Percentiles rank a stretch among this genome's conserved stretches.
Evolutionary conservation across 1,284 basidiomycete species (phyloP).

Genomic region (Tylopilus orsonianus): DNA sequence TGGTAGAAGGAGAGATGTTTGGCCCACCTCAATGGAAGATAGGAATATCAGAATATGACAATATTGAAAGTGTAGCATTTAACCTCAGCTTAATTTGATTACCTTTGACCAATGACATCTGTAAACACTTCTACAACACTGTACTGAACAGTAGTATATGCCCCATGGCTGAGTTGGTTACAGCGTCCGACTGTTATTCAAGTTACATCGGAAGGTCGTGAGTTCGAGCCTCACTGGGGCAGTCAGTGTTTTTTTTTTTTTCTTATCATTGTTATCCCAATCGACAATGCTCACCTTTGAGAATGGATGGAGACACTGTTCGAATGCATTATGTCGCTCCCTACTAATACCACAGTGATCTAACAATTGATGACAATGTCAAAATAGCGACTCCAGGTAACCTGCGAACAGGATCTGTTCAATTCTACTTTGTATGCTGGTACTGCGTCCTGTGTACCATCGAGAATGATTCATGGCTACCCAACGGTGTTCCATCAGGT

Average conservation of each 20-base stretch:
- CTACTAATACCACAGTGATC: too few relatives aligned
- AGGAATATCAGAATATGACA: not conserved
- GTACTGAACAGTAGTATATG: constrained; percentile 30
- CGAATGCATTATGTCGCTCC: too few relatives aligned
- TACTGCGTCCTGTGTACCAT: constrained; percentile 7
- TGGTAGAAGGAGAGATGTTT: not conserved
- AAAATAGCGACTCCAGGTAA: too few relatives aligned
- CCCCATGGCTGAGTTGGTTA: constrained; percentile 83
- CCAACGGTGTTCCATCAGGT: constrained; percentile 4
- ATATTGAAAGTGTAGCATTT: too few relatives aligned
- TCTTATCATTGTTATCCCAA: too few relatives aligned
- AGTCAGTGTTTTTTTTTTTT: constrained; percentile 34
- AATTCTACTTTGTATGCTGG: constrained; percentile 2
- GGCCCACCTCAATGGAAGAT: not conserved
- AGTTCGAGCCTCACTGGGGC: constrained; percentile 75
- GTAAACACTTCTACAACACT: too few relatives aligned
- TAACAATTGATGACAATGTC: too few relatives aligned
- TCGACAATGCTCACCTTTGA: too few relatives aligned
- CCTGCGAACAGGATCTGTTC: too few relatives aligned
- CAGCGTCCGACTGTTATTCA: constrained; percentile 84
- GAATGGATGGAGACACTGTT: too few relatives aligned
- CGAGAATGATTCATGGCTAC: constrained; percentile 7
- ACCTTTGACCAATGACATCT: too few relatives aligned
- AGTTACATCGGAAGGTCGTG: constrained; percentile 64
- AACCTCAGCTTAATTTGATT: too few relatives aligned